These are phyloP conservation scores for Nakataea oryzae DNA, from an alignment of 2,329 filamentous ascomycete species.

Conservation along the genomic window DNA sequence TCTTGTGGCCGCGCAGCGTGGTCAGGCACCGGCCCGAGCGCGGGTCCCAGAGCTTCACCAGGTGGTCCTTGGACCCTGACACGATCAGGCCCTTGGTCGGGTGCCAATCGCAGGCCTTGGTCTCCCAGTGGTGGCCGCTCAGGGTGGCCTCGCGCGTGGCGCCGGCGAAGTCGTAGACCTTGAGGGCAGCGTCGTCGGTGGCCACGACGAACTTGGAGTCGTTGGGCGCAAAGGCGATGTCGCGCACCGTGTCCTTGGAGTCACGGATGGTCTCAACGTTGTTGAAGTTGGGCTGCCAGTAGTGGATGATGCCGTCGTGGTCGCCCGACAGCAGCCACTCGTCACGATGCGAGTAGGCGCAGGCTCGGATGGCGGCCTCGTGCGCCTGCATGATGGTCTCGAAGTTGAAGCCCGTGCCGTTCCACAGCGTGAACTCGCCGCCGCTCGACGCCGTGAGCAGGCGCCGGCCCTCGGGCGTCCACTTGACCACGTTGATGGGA, in stretches of 20 bases:
- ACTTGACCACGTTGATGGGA: slow-evolving; percentile 91
- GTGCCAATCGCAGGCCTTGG: slow-evolving; percentile 96
- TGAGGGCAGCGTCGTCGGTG: slow-evolving; percentile 84
- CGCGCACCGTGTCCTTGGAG: slow-evolving; percentile 80
- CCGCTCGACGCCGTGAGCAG: slow-evolving; percentile 90
- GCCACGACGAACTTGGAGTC: slow-evolving; percentile 95
- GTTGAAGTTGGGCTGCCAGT: slow-evolving; percentile 99
- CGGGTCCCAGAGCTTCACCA: slow-evolving; percentile 98
- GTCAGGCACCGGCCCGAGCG: slow-evolving; percentile 81
- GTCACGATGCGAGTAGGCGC: slow-evolving; percentile 86
- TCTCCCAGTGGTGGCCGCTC: slow-evolving; percentile 95
- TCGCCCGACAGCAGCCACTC: slow-evolving; percentile 96
- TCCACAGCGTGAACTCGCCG: slow-evolving; percentile 97
- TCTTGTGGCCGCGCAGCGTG: slow-evolving; percentile 93
- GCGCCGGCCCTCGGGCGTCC: slow-evolving; percentile 91
- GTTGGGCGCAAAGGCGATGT: slow-evolving; percentile 85
- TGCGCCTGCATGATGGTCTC: slow-evolving; percentile 99
- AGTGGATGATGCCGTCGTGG: slow-evolving; percentile 91
- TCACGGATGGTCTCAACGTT: slow-evolving; percentile 93
- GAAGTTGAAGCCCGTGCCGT: slow-evolving; percentile 97
- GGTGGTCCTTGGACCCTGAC: slow-evolving; percentile 93
- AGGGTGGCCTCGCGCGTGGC: slow-evolving; percentile 75
- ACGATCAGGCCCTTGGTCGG: slow-evolving; percentile 88
- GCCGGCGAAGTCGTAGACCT: slow-evolving; percentile 92
- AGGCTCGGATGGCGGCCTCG: slow-evolving; percentile 72